Base-by-base conservation (phyloP, 2,329 filamentous ascomycete genomes). In the Aspergillus floridensis region DNA sequence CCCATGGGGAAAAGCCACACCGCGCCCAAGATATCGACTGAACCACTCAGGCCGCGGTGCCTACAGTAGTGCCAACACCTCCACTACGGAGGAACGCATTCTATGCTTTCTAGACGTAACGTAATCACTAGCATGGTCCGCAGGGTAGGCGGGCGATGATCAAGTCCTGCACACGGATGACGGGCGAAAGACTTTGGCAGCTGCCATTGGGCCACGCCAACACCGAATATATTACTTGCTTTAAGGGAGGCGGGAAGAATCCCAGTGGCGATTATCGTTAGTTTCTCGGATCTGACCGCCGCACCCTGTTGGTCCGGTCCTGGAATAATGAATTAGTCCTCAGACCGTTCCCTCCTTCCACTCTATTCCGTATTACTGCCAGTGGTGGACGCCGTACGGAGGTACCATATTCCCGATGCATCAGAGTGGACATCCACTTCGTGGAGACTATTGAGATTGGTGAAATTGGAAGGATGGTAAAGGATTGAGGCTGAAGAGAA, bases 61-160 rank as follows among this genome's bases (percentile, higher is more conserved):
- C 49, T 52, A 52, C 31, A 21, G 49, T 55, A 55, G 53, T 48
- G 44, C 19, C 44, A 32, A 55, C 19, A 24, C 31, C n/a, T 44
- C 38, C n/a, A 44, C 38, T 19, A 19, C 16, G 38, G 14, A 44
- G 16, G 16, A 19, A n/a, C 38, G 5, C 38, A 8, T 19, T n/a
- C 38, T 47, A 48, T n/a, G 35, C 32, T 55, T 31, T 19, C 49
- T 53, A 53, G 41, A 21, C 16, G 29, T 41, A 32, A 53, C 35
- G 49, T 50, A 29, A 52, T 49, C 53, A 38, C 35, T 48, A 51
- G 48, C 49, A 62, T 56, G 58, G 58, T 56, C 56, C 51, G 61
- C 61, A 58, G 52, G 31, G 26, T 50, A 46, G 24, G 49, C 48
- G 41, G 46, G 26, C 47, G 29, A 29, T n/a, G 41, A 53, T 53